A percentile compares a stretch with the other conserved stretches of the same genome.
These are phyloP conservation scores for Skeletonema potamos DNA, from an alignment of 108 stramenopile genomes.

Conservation along the genomic window DNA sequence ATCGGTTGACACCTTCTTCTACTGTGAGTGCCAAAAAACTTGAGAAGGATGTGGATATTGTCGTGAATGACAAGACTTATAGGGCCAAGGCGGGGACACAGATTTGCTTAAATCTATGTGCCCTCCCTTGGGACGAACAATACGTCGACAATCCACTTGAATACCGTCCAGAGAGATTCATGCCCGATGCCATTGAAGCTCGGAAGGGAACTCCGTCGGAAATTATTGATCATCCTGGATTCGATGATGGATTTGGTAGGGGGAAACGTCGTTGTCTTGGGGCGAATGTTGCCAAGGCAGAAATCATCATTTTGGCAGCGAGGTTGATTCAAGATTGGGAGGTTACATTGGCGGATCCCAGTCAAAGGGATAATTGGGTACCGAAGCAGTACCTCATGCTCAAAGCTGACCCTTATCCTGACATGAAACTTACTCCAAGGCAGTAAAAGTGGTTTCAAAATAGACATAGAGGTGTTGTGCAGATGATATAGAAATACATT, in stretches of 20 bases:
- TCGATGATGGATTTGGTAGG: constrained; percentile 31
- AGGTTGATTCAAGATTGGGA: constrained; percentile 37
- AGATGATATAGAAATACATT: too few species aligned
- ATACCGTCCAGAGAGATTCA: constrained; percentile 30
- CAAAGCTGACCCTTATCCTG: constrained; percentile 36
- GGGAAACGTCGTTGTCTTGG: constrained; percentile 40
- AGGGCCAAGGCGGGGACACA: constrained; percentile 5
- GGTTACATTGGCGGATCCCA: constrained; percentile 16
- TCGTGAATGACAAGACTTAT: constrained; percentile 8
- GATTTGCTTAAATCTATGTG: constrained; percentile 18
- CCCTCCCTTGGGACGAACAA: constrained; percentile 20
- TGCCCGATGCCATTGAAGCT: constrained; percentile 18
- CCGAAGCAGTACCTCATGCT: constrained; percentile 33
- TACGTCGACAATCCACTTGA: constrained; percentile 15
- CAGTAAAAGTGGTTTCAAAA: background rate
- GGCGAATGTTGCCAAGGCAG: constrained; percentile 27
- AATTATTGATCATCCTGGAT: constrained; percentile 36
- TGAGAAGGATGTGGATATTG: constrained; percentile 24
- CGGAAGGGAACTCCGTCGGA: constrained; percentile 34
- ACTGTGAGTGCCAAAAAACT: constrained; percentile 1
- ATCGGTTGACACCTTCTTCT: constrained; percentile 21
- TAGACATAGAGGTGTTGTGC: background rate
- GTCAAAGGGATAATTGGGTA: constrained; percentile 10
- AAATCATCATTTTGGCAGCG: constrained; percentile 33
- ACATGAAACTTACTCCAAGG: constrained; percentile 16